These are phyloP conservation scores for Xylariaceae sp. DNA, from an alignment of 2,329 filamentous ascomycete genomes.

Conservation along the genomic window DNA sequence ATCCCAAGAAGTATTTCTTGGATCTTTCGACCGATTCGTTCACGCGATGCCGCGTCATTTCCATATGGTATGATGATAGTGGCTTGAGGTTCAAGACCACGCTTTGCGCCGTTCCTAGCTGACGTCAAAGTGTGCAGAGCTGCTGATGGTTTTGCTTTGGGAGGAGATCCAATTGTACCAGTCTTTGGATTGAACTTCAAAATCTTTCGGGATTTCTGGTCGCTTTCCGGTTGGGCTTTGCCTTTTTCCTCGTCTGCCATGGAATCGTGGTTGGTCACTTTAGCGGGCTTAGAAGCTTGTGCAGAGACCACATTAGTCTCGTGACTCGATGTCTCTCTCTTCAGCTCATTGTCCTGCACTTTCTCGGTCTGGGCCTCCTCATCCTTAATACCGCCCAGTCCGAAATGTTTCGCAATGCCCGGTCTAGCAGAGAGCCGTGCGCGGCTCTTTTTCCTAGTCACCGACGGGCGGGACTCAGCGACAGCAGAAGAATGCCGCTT, in stretches of 20 bases:
- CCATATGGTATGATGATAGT: slow-evolving; percentile 56
- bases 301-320: neutral
- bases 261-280: neutral
- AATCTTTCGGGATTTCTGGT: slow-evolving; percentile 42
- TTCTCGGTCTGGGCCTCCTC: neutral
- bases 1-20: slow-evolving; percentile 50
- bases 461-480: slow-evolving; percentile 10
- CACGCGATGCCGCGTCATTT: slow-evolving; percentile 38
- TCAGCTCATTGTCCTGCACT: slow-evolving; percentile 1
- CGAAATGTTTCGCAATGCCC: slow-evolving; percentile 20
- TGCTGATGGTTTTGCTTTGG: slow-evolving; percentile 43
- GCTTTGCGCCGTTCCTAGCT: slow-evolving; percentile 24
- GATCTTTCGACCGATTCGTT: slow-evolving; percentile 54
- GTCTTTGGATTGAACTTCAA: slow-evolving; percentile 54
- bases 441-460: slow-evolving; percentile 14
- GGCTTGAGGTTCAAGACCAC: slow-evolving; percentile 35
- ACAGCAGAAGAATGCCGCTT: slow-evolving; percentile 34
- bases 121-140: slow-evolving; percentile 10
- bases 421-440: slow-evolving; percentile 14
- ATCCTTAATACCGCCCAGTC: slow-evolving; percentile 5
- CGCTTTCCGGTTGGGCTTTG: slow-evolving; percentile 11
- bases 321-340: neutral
- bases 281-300: neutral
- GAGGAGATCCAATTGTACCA: slow-evolving; percentile 57
- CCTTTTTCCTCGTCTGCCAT: neutral